A percentile compares a stretch with the other conserved stretches of the same genome.
These are phyloP conservation scores for Diaporthe sp. DNA, from an alignment of 2,329 filamentous ascomycete species.

Conservation along the genomic window DNA sequence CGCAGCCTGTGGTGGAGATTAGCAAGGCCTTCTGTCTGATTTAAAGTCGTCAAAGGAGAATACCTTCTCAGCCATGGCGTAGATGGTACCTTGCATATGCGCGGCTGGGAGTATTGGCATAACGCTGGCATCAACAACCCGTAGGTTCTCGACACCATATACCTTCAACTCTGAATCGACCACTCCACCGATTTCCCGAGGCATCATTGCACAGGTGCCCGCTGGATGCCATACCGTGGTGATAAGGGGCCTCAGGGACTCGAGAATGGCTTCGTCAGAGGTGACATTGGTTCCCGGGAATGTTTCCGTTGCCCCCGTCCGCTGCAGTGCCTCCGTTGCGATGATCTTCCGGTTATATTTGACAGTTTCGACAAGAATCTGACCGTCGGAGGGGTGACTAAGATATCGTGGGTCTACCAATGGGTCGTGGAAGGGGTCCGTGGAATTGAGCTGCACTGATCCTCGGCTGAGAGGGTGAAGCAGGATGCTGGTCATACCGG, in stretches of 20 bases:
- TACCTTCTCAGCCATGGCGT: conserved; percentile 38
- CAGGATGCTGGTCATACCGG: not conserved
- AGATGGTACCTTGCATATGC: conserved; percentile 27
- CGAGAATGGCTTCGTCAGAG: conserved; percentile 22
- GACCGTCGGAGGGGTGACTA: conserved; percentile 60
- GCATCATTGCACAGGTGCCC: conserved; percentile 30
- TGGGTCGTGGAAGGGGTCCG: conserved; percentile 56
- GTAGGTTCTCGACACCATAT: conserved; percentile 30
- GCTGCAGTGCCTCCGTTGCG: conserved; percentile 53
- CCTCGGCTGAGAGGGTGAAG: conserved; percentile 34
- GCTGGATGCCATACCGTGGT: conserved; percentile 26
- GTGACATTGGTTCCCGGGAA: conserved; percentile 12
- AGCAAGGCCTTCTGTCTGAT: not conserved
- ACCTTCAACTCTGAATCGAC: conserved; percentile 29
- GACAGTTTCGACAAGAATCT: conserved; percentile 58
- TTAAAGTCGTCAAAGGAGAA: not conserved
- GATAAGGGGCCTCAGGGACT: not conserved
- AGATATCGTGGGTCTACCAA: conserved; percentile 69
- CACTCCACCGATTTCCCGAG: conserved; percentile 22
- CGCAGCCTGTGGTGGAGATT: not conserved
- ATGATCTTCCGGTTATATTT: conserved; percentile 57
- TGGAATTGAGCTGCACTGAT: conserved; percentile 53
- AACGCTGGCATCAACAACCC: conserved; percentile 32
- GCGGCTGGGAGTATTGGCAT: conserved; percentile 35
- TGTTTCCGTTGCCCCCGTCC: conserved; percentile 5